phyloP scores from a whole-genome alignment of 1,139 yeast genomes.

The Blastobotrys aristatus region DNA sequence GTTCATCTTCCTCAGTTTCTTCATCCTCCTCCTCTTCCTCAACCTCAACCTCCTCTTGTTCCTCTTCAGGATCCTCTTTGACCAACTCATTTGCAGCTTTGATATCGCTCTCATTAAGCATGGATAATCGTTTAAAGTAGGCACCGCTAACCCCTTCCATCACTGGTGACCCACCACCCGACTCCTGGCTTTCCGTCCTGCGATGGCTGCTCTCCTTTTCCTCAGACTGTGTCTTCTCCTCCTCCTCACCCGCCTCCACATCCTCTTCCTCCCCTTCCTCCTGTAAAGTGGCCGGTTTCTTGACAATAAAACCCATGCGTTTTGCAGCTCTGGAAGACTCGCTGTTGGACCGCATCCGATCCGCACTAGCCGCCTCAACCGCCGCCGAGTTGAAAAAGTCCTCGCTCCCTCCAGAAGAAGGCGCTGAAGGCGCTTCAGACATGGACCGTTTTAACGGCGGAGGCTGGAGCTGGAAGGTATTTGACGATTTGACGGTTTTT shows the following conservation, averaged over 20 bases:
- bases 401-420: not conserved
- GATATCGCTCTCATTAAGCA: constrained; percentile 48
- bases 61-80: not conserved
- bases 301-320: constrained; percentile 32
- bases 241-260: not conserved
- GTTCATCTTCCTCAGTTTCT: not conserved
- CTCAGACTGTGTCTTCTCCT: not conserved
- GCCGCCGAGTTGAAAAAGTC: constrained; percentile 5
- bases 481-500: not conserved
- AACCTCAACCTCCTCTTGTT: not conserved
- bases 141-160: constrained; percentile 42
- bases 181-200: not conserved
- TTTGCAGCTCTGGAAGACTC: constrained; percentile 52
- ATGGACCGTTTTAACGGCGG: constrained; percentile 13
- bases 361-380: constrained; percentile 21
- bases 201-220: not conserved
- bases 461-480: constrained; percentile 9
- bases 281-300: constrained; percentile 15
- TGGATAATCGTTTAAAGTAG: constrained; percentile 65
- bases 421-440: constrained; percentile 14
- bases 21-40: not conserved
- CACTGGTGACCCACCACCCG: constrained; percentile 20
- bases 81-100: not conserved
- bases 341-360: constrained; percentile 53
- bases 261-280: constrained; percentile 1